These are phyloP conservation scores for Pythium volutum DNA, from an alignment of 352 stramenopile genomes.

Conservation along the genomic window DNA sequence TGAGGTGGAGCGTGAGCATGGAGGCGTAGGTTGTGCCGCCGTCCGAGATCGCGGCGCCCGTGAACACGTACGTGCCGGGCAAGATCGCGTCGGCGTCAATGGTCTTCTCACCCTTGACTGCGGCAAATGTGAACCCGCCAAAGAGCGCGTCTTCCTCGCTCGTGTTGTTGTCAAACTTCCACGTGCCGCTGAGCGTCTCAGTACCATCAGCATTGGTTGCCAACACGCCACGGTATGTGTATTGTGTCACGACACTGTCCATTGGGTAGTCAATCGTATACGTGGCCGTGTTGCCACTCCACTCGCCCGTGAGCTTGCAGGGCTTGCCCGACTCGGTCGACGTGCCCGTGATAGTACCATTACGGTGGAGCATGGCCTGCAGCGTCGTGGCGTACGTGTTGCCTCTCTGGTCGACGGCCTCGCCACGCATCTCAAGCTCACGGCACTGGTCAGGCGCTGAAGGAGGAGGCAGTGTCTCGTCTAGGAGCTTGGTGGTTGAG, in stretches of 20 bases:
- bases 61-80: constrained; percentile 5
- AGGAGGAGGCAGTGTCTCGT: no score
- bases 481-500: no score
- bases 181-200: constrained; percentile 6
- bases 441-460: not conserved
- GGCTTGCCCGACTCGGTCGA: constrained; percentile 11
- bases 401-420: constrained; percentile 10
- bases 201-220: not conserved
- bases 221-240: constrained; percentile 11
- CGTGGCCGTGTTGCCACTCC: not conserved
- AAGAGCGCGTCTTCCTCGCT: not conserved
- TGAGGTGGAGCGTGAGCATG: not conserved
- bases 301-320: constrained; percentile 1
- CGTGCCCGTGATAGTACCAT: constrained; percentile 1
- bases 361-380: not conserved
- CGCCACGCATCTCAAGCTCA: not conserved
- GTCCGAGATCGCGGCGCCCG: constrained; percentile 4
- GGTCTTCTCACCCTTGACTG: not conserved
- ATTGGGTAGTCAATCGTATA: constrained; percentile 12
- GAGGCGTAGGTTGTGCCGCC: constrained; percentile 6
- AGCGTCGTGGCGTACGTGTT: constrained; percentile 8
- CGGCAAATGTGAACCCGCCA: not conserved
- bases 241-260: not conserved
- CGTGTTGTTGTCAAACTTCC: no score
- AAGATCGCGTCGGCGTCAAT: not conserved